A percentile compares a stretch with the other conserved stretches of the same genome.
Conservation (phyloP, 2,329 filamentous ascomycete species). For the Dactylellina cionopaga region DNA sequence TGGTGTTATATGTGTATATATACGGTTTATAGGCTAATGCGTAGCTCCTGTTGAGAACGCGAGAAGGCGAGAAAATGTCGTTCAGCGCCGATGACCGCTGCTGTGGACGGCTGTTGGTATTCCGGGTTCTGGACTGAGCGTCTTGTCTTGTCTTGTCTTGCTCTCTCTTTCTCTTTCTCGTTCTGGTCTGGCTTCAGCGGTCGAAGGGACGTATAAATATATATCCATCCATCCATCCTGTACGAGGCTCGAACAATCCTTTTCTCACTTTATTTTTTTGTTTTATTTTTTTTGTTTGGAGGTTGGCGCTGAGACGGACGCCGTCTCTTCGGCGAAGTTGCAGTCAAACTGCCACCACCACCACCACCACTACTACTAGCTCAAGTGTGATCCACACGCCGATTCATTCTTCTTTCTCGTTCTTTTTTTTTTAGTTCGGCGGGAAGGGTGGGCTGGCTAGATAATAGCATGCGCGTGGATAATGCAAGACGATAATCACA, state of each 20-base stretch:
- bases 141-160: neutral
- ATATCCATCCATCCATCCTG: no score
- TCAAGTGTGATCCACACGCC: no score
- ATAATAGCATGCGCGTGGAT: slow-evolving; percentile 24
- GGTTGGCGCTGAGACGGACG: slow-evolving; percentile 27
- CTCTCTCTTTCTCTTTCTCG: neutral
- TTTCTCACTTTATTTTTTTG: neutral
- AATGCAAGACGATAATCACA: slow-evolving; percentile 51
- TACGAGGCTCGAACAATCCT: neutral
- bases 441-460: neutral
- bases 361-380: no score
- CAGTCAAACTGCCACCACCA: no score
- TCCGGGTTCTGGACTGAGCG: neutral
- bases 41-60: slow-evolving; percentile 2
- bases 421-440: neutral
- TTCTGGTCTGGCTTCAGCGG: no score
- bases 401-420: no score
- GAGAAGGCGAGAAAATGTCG: neutral
- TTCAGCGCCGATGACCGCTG: slow-evolving; percentile 15
- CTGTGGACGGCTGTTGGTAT: neutral
- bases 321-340: no score
- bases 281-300: neutral
- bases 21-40: no score
- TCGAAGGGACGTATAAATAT: no score
- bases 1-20: no score